Evolutionary conservation across 2,329 filamentous ascomycete species (phyloP).

Genomic region (Stagonosporopsis chrysanthemi): DNA sequence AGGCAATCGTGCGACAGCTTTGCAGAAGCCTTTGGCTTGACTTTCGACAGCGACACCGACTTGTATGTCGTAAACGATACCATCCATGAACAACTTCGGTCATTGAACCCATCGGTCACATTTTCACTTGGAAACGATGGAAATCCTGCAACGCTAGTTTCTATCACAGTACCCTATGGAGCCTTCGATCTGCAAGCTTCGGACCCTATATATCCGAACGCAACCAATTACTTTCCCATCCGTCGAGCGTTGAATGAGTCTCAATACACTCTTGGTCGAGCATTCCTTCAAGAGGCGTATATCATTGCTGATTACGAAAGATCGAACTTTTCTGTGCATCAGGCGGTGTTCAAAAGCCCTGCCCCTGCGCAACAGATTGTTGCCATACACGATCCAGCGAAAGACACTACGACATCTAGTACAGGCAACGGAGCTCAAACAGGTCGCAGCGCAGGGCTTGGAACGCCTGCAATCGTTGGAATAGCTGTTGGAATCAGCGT

Average conservation of each 20-base stretch:
- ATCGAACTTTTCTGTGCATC: constrained; percentile 42
- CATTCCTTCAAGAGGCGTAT: constrained; percentile 71
- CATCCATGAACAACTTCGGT: constrained; percentile 30
- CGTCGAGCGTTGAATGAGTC: constrained; percentile 61
- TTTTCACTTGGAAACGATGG: constrained; percentile 22
- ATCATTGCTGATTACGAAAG: constrained; percentile 54
- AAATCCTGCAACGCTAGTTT: not conserved
- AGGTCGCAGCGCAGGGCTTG: not conserved
- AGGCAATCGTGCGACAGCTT: constrained; percentile 44
- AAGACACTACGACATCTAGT: not conserved
- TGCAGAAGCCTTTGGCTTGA: constrained; percentile 44
- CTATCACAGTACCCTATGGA: constrained; percentile 53
- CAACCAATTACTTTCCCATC: constrained; percentile 71
- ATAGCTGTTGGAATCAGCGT: not conserved
- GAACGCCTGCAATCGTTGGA: not conserved
- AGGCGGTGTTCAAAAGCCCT: not conserved
- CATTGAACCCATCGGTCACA: constrained; percentile 36
- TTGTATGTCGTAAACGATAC: constrained; percentile 45
- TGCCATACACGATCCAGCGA: not conserved
- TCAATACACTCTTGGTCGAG: constrained; percentile 67
- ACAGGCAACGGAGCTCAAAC: not conserved
- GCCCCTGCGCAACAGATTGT: not conserved
- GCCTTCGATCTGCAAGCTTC: constrained; percentile 55
- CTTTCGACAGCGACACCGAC: constrained; percentile 40
- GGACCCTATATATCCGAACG: constrained; percentile 64